Evolutionary conservation across 495 filamentous ascomycete species (phyloP), one percentile per base, ranked within the genome.

Genomic region (Lichina pygmaea): DNA sequence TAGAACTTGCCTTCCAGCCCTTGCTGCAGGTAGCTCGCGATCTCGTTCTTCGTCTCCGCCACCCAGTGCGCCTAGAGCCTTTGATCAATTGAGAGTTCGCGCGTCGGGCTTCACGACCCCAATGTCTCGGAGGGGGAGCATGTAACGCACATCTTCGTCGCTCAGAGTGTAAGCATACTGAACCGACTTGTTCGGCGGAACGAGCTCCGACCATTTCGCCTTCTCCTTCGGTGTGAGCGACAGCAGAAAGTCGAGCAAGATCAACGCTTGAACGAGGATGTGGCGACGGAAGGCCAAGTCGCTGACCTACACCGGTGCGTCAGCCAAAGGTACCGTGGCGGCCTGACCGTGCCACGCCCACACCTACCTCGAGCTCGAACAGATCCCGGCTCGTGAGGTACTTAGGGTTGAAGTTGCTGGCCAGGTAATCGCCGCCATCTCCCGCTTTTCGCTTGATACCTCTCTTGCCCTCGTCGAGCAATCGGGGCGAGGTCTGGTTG

Each of bases 331-430:
- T 41, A 30, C 24, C 31, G 40, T 11, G 7, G 40, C 40, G 34
- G 44, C 2, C 6, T 39, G 36, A 39, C 36, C 36, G 13, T 39
- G 36, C 10, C 36, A 15, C 10, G 36, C 13, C 13, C 36, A 39
- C 32, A 54, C 63, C 45, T 65, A 83, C 80, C 68, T 99, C 89
- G 41, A 95, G 71, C 50, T 89, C 81, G 60, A 99, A 99, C 4
- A 99, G 66, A 56, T 95, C 91, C 44, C 79, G 68, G 50, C 82
- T 91, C 15, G 89, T 99, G 9, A 99, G 66, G 58, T 95, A 99
- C 55, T 94, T 95, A 8, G 89, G 85, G 53, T 95, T 95, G 63
- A 91, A 93, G 17, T 69, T 77, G 55, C 74, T 79, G 33, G 76
- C 68, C 41, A 83, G 65, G 39, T 67, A 63, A 44, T 73, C 68